A percentile compares a stretch with the other conserved stretches of the same genome.
phyloP scores from a whole-genome alignment of 2,329 filamentous ascomycete species.

The Cladophialophora bantiana region DNA sequence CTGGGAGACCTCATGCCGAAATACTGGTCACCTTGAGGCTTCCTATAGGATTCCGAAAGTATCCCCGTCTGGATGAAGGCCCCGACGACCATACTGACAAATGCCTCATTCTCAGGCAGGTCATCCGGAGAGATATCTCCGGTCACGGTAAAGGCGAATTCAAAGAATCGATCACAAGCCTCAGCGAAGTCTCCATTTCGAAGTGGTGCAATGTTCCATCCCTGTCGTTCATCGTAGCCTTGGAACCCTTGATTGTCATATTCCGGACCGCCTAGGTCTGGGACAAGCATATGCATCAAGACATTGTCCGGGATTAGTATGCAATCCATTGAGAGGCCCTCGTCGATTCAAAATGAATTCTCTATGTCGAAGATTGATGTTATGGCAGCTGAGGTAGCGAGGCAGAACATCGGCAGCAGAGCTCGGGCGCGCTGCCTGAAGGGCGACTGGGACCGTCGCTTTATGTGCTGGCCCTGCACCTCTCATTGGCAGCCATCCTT shows the following conservation, averaged over 20 bases:
- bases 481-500: too few relatives aligned
- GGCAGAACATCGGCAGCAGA: too few relatives aligned
- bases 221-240: conserved; percentile 7
- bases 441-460: too few relatives aligned
- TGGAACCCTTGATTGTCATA: conserved; percentile 2
- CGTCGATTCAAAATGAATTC: not conserved
- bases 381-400: too few relatives aligned
- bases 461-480: too few relatives aligned
- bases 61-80: conserved; percentile 1
- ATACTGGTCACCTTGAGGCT: not conserved
- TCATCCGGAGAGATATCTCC: not conserved
- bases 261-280: not conserved
- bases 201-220: conserved; percentile 1
- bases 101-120: not conserved
- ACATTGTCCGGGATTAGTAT: not conserved
- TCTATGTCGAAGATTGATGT: too few relatives aligned
- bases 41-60: not conserved
- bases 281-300: not conserved
- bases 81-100: not conserved
- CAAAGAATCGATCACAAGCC: not conserved
- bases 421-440: too few relatives aligned
- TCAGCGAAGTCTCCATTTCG: not conserved
- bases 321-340: not conserved
- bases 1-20: not conserved
- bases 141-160: not conserved